Evolutionary conservation across 495 filamentous ascomycete genomes (phyloP).

Genomic region (Cetradonia linearis): DNA sequence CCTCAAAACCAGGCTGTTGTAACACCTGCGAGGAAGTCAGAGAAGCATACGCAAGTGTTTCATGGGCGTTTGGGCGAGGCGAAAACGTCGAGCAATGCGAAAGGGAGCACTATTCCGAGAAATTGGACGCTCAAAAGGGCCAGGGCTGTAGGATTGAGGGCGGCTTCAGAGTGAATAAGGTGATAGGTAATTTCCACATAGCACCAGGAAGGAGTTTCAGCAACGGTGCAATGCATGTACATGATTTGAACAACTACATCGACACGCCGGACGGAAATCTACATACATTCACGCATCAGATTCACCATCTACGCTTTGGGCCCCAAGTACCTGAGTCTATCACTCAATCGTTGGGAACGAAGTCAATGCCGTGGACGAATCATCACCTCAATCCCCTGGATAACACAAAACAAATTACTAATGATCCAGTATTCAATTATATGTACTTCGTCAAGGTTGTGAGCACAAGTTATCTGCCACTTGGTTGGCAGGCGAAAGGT

Average conservation of each 20-base stretch:
- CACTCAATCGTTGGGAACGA: slow-evolving; percentile 43
- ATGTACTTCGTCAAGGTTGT: slow-evolving; percentile 99
- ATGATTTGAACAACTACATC: slow-evolving; percentile 91
- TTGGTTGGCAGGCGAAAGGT: slow-evolving; percentile 59
- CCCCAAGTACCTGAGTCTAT: slow-evolving; percentile 76
- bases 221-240: slow-evolving; percentile 90
- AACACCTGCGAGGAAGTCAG: slow-evolving; percentile 94
- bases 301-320: slow-evolving; percentile 87
- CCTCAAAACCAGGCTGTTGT: slow-evolving; percentile 73
- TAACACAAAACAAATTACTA: slow-evolving; percentile 60
- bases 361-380: slow-evolving; percentile 61
- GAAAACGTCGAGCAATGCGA: slow-evolving; percentile 92
- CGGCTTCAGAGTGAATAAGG: slow-evolving; percentile 89
- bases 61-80: slow-evolving; percentile 89
- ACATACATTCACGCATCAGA: slow-evolving; percentile 83
- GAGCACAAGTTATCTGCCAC: slow-evolving; percentile 81
- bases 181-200: slow-evolving; percentile 97
- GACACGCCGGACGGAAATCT: slow-evolving; percentile 48
- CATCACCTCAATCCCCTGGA: slow-evolving; percentile 93
- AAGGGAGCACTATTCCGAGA: slow-evolving; percentile 83
- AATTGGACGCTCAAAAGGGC: slow-evolving; percentile 70
- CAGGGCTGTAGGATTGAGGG: slow-evolving; percentile 96
- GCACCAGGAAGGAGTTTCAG: slow-evolving; percentile 90
- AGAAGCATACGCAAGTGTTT: slow-evolving; percentile 77
- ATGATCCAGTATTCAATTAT: slow-evolving; percentile 80